A percentile compares a stretch with the other conserved stretches of the same genome.
Conservation (phyloP, 441 rosid species). For the Gossypium gossypioides region DNA sequence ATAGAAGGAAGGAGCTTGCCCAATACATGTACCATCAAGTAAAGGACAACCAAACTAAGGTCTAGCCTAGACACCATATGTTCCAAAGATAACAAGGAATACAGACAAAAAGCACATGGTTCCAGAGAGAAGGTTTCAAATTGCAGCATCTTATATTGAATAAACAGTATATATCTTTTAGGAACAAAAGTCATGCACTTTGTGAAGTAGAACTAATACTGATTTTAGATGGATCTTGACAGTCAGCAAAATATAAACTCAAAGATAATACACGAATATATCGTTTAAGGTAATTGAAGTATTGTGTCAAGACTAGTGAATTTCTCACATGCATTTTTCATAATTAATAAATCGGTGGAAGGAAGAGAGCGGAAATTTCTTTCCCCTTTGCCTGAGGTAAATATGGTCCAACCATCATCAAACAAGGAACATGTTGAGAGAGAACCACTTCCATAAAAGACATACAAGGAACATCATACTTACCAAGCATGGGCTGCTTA, state of each 20-base stretch:
- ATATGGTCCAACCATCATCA: background rate
- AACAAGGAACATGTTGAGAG: background rate
- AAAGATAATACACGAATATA: background rate
- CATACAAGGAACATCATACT: constrained; percentile 21
- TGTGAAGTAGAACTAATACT: background rate
- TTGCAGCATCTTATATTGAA: background rate
- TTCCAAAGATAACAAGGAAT: background rate
- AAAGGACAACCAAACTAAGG: background rate
- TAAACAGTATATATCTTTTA: background rate
- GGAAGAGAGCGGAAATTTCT: background rate
- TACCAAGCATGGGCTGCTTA: constrained; percentile 69
- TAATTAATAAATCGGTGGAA: background rate
- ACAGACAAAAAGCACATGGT: background rate
- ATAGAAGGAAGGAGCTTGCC: background rate
- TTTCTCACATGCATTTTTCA: background rate
- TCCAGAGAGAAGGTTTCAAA: background rate
- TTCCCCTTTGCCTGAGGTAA: background rate
- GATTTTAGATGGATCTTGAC: background rate
- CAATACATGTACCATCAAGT: background rate
- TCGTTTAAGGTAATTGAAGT: background rate
- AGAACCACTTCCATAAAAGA: background rate
- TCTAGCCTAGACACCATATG: background rate
- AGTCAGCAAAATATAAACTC: background rate
- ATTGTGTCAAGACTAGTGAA: background rate
- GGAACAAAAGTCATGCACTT: background rate